Conservation (phyloP, 2,329 filamentous ascomycete genomes). For the Colletotrichum brevisporum region DNA sequence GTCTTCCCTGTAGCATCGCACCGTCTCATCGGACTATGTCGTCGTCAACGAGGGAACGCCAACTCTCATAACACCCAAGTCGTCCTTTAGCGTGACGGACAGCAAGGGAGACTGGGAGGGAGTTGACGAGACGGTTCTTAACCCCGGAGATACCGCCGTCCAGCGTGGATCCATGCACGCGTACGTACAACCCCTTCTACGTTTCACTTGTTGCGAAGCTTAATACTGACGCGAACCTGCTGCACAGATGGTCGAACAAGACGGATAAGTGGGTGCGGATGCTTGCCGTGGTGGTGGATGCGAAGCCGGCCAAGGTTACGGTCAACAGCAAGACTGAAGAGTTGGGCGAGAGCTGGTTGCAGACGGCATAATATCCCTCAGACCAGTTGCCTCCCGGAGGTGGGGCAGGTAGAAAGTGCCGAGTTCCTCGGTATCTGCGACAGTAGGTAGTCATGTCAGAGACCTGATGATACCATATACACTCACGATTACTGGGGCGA, state of each 20-base stretch:
- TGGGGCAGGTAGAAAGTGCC: too few relatives aligned
- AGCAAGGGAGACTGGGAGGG: slow-evolving; percentile 11
- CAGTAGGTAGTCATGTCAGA: too few relatives aligned
- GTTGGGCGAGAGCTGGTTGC: slow-evolving; percentile 19
- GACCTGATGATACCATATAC: too few relatives aligned
- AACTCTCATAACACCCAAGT: slow-evolving; percentile 11
- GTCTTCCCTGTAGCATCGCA: slow-evolving; percentile 13
- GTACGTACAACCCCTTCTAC: neutral
- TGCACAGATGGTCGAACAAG: slow-evolving; percentile 11
- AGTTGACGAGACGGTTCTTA: slow-evolving; percentile 3
- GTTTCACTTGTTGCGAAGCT: neutral
- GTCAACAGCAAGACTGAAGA: neutral
- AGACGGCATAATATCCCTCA: neutral
- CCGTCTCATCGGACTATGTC: slow-evolving; percentile 17
- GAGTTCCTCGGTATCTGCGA: too few relatives aligned
- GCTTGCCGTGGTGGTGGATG: slow-evolving; percentile 8
- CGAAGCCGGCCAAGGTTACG: slow-evolving; percentile 6
- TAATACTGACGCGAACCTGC: neutral
- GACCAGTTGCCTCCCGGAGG: too few relatives aligned
- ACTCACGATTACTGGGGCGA: too few relatives aligned
- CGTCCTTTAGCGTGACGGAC: slow-evolving; percentile 1
- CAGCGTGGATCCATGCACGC: slow-evolving; percentile 22
- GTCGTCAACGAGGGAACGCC: slow-evolving; percentile 11
- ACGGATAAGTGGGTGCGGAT: slow-evolving; percentile 19
- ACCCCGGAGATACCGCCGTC: slow-evolving; percentile 22